phyloP scores from a whole-genome alignment of 176 grass and related monocot species.

The Oryza meridionalis region DNA sequence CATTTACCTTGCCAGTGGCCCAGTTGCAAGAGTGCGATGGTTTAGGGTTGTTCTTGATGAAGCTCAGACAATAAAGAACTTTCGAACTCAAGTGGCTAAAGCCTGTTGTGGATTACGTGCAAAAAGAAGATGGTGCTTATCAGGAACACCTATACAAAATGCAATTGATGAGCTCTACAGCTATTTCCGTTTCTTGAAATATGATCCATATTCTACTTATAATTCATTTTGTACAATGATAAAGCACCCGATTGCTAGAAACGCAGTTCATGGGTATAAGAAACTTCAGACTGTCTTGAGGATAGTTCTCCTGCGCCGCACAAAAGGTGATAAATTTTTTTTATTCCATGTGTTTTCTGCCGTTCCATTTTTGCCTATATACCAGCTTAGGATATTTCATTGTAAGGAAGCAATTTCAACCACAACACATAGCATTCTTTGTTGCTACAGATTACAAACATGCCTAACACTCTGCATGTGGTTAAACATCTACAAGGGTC shows the following conservation, averaged over 20 bases:
- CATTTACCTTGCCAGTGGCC: constrained; percentile 70
- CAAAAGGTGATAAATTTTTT: constrained; percentile 71
- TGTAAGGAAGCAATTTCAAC: constrained; percentile 24
- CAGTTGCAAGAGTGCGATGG: constrained; percentile 91
- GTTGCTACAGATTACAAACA: constrained; percentile 24
- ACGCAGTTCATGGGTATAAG: constrained; percentile 77
- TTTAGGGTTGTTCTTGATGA: constrained; percentile 97
- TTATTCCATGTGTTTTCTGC: constrained; percentile 17
- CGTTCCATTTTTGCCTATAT: constrained; percentile 1
- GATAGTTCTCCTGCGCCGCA: constrained; percentile 84
- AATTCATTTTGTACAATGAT: constrained; percentile 83
- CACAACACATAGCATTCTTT: constrained; percentile 1
- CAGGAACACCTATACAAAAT: constrained; percentile 99
- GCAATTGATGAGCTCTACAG: constrained; percentile 94
- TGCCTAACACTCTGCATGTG: constrained; percentile 14
- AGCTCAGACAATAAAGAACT: constrained; percentile 99
- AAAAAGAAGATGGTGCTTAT: constrained; percentile 97
- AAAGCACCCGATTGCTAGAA: constrained; percentile 85
- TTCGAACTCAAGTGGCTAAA: constrained; percentile 84
- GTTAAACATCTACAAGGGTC: constrained; percentile 9
- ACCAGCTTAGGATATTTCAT: constrained; percentile 7
- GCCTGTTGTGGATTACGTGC: constrained; percentile 94
- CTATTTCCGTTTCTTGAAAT: constrained; percentile 98
- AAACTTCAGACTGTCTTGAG: constrained; percentile 93
- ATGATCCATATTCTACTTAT: constrained; percentile 81